phyloP scores from a whole-genome alignment of 805 yeast genomes.

The Barnettozyma vustinii region DNA sequence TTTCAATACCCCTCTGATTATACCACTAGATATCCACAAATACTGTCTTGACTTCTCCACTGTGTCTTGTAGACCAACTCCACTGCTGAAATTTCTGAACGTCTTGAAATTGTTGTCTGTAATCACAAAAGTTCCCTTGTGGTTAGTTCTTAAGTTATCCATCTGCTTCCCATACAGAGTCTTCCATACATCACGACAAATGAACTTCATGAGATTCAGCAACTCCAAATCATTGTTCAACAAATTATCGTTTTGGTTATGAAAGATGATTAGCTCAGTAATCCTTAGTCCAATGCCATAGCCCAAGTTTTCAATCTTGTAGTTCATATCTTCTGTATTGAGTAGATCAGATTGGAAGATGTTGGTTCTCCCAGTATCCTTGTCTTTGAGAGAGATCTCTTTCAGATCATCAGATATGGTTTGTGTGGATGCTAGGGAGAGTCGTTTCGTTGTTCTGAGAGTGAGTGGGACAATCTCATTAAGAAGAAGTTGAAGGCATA shows the following conservation, averaged over 20 bases:
- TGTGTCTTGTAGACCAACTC: conserved; percentile 39
- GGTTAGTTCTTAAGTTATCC: conserved; percentile 89
- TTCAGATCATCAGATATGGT: conserved; percentile 7
- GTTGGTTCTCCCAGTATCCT: conserved; percentile 36
- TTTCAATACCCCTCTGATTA: conserved; percentile 65
- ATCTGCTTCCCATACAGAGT: conserved; percentile 76
- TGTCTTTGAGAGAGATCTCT: conserved; percentile 15
- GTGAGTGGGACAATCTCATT: conserved; percentile 76
- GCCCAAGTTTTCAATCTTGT: conserved; percentile 67
- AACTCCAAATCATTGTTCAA: conserved; percentile 48
- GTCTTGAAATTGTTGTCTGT: conserved; percentile 61
- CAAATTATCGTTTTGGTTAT: conserved; percentile 40
- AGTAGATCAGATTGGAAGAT: conserved; percentile 33
- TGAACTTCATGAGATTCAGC: conserved; percentile 81
- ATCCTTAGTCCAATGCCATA: conserved; percentile 59
- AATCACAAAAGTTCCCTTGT: conserved; percentile 75
- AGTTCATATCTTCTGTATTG: conserved; percentile 44
- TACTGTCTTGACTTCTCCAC: conserved; percentile 40
- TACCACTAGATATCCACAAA: conserved; percentile 70
- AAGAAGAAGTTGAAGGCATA: conserved; percentile 57
- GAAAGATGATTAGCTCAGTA: conserved; percentile 41
- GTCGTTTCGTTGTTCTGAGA: conserved; percentile 50
- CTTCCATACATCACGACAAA: conserved; percentile 91
- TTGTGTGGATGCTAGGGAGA: background rate
- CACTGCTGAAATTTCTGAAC: conserved; percentile 45